phyloP scores from a whole-genome alignment of 2,329 filamentous ascomycete species.

The Akanthomyces dipterigenus region DNA sequence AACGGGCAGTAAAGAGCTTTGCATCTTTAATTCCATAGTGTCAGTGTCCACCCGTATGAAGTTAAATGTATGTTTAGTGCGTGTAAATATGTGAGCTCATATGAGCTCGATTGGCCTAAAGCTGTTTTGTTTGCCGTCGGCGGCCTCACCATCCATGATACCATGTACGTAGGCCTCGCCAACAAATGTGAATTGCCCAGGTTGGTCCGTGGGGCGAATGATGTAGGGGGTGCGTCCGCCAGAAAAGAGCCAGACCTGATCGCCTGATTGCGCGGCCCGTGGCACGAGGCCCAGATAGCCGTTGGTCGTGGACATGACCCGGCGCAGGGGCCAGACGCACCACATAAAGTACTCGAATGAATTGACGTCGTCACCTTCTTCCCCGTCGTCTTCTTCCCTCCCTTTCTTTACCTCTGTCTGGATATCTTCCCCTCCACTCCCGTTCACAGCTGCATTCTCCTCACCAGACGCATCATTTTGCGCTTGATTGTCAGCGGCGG shows the following conservation, averaged over 20 bases:
- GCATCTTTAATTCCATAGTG: neutral
- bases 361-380: neutral
- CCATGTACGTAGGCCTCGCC: conserved; percentile 8
- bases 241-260: conserved; percentile 13
- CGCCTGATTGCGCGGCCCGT: neutral
- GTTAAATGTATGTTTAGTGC: neutral
- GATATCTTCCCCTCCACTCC: neutral
- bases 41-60: neutral
- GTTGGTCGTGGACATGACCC: conserved; percentile 3
- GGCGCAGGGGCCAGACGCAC: conserved; percentile 8
- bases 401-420: neutral
- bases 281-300: conserved; percentile 13
- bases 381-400: neutral
- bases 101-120: neutral
- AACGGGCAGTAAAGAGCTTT: neutral
- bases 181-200: neutral
- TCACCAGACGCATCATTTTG: no score
- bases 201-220: neutral
- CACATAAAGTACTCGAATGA: conserved; percentile 8
- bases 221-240: conserved; percentile 6
- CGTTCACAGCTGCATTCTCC: neutral
- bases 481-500: no score
- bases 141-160: conserved; percentile 9
- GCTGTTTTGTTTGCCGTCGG: neutral
- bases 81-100: neutral